Conservation (phyloP, 768 basidiomycete genomes). For the Trichaptum fuscoviolaceum region DNA sequence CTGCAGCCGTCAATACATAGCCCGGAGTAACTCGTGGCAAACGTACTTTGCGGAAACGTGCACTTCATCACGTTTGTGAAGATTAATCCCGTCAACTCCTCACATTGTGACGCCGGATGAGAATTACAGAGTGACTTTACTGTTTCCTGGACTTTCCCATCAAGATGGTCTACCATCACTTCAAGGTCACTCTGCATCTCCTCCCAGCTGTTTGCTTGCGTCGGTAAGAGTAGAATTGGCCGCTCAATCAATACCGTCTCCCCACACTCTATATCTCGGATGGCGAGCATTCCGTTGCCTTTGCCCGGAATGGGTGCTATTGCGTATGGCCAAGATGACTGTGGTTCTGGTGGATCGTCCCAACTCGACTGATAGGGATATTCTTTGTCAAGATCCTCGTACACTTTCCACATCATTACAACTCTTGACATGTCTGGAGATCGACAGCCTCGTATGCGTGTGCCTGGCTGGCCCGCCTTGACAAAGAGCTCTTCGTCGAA, state of each 20-base stretch:
- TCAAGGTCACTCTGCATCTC: background rate
- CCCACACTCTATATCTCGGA: constrained; percentile 1
- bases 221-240: background rate
- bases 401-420: background rate
- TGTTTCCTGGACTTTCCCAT: background rate
- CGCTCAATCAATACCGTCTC: background rate
- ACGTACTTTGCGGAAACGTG: background rate
- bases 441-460: background rate
- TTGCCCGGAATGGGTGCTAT: background rate
- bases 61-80: background rate
- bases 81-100: background rate
- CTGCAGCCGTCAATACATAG: background rate
- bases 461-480: background rate
- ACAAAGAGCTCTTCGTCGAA: background rate
- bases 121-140: background rate
- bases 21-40: background rate
- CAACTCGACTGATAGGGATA: background rate
- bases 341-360: background rate
- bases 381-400: background rate
- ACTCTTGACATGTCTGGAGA: background rate
- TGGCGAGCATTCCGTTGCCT: background rate
- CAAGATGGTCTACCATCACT: background rate
- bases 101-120: background rate
- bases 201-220: background rate
- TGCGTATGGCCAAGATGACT: background rate